Percentiles rank a stretch among this genome's conserved stretches.
Conservation (phyloP, 2,329 filamentous ascomycete genomes). For the Fonsecaea monophora region DNA sequence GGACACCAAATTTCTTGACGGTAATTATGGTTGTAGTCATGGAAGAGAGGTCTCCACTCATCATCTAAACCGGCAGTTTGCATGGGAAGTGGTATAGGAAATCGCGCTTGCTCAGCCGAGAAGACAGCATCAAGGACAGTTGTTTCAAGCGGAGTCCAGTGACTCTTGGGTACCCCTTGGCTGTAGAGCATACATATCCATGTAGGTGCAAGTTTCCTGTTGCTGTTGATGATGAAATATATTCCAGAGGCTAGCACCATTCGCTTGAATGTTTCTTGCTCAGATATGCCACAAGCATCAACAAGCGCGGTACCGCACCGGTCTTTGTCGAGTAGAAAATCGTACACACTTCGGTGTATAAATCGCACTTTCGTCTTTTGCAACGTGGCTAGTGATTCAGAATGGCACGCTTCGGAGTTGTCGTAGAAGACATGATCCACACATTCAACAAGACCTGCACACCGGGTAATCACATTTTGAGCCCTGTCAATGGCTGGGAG, state of each 20-base stretch:
- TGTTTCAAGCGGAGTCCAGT: too few relatives aligned
- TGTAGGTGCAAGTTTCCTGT: too few relatives aligned
- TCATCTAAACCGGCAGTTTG: too few relatives aligned
- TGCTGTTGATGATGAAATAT: too few relatives aligned
- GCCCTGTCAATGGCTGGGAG: neutral
- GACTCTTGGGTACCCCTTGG: too few relatives aligned
- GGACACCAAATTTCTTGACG: too few relatives aligned
- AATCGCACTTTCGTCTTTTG: neutral
- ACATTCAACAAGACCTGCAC: slow-evolving; percentile 18
- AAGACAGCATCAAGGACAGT: too few relatives aligned
- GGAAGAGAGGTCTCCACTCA: too few relatives aligned
- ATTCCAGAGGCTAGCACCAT: neutral
- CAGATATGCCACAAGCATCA: neutral
- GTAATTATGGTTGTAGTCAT: too few relatives aligned
- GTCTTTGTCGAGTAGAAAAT: slow-evolving; percentile 7
- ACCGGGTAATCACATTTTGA: slow-evolving; percentile 2
- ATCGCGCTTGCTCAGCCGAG: too few relatives aligned
- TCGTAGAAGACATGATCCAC: neutral
- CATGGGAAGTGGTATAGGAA: too few relatives aligned
- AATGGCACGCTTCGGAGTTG: neutral
- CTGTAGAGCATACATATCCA: too few relatives aligned
- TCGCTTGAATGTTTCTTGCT: neutral
- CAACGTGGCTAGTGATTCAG: neutral
- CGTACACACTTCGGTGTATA: slow-evolving; percentile 17
- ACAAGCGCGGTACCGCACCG: neutral